phyloP scores from a whole-genome alignment of 2,329 filamentous ascomycete genomes.

The Simplicillium aogashimaense region DNA sequence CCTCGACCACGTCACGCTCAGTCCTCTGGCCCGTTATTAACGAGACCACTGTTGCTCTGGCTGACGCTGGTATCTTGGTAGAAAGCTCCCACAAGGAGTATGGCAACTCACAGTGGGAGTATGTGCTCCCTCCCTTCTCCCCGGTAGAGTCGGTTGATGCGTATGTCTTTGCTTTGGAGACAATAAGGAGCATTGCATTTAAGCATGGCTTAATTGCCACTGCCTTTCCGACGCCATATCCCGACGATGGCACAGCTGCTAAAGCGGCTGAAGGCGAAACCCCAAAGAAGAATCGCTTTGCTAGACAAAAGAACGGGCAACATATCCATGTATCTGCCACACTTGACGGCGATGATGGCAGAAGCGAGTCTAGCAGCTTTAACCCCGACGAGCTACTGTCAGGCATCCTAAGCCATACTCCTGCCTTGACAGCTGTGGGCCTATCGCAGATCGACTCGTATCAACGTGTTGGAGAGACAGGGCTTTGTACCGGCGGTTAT shows the following conservation, averaged over 20 bases:
- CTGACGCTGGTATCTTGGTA: neutral
- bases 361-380: neutral
- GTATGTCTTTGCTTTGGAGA: neutral
- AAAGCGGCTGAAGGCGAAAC: no score
- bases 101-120: neutral
- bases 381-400: conserved; percentile 1
- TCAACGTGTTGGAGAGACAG: neutral
- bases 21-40: neutral
- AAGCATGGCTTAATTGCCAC: neutral
- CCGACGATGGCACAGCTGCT: neutral
- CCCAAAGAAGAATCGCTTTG: no score
- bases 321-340: conserved; percentile 2
- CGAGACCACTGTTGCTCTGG: neutral
- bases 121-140: neutral
- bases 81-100: conserved; percentile 1
- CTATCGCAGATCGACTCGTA: conserved; percentile 1
- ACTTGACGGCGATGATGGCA: neutral
- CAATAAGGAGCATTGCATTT: neutral
- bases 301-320: neutral
- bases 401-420: neutral
- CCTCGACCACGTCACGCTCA: neutral
- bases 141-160: conserved; percentile 1
- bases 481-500: neutral
- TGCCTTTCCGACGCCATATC: neutral
- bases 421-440: neutral